A percentile compares a stretch with the other conserved stretches of the same genome.
phyloP scores from a whole-genome alignment of 345 rosid genomes.

The rapeseed (Brassica napus) region DNA sequence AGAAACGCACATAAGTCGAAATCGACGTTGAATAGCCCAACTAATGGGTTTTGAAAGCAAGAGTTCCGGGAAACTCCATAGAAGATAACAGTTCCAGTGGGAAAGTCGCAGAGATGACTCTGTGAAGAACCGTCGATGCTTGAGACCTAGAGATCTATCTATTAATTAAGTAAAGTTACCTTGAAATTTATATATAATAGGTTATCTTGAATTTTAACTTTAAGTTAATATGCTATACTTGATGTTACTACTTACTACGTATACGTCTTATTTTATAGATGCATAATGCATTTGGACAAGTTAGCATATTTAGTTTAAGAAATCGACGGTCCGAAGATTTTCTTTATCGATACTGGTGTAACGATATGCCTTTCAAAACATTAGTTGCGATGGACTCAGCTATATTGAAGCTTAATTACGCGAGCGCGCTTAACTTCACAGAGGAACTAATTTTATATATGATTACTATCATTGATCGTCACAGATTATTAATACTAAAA shows the following conservation, averaged over 20 bases:
- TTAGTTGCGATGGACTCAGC: neutral
- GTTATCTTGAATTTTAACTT: neutral
- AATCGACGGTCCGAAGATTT: neutral
- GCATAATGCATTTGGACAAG: neutral
- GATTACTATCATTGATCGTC: neutral
- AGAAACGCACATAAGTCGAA: too few relatives aligned
- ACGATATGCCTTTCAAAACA: neutral
- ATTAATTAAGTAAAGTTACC: conserved; percentile 13
- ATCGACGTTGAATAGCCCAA: too few relatives aligned
- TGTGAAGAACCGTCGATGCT: too few relatives aligned
- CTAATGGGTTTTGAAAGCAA: too few relatives aligned
- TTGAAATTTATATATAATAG: neutral
- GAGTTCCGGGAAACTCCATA: too few relatives aligned
- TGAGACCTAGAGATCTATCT: neutral
- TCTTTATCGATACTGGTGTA: neutral
- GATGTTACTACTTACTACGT: neutral
- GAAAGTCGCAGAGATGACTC: too few relatives aligned
- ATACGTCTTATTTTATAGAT: neutral
- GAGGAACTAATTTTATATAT: neutral
- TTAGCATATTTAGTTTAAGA: neutral
- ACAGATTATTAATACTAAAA: neutral
- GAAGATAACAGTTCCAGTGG: too few relatives aligned
- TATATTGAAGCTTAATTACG: neutral
- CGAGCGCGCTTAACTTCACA: neutral
- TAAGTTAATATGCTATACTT: neutral